These are phyloP conservation scores for Lactarius evosmus DNA, from an alignment of 768 basidiomycete species.

Conservation along the genomic window DNA sequence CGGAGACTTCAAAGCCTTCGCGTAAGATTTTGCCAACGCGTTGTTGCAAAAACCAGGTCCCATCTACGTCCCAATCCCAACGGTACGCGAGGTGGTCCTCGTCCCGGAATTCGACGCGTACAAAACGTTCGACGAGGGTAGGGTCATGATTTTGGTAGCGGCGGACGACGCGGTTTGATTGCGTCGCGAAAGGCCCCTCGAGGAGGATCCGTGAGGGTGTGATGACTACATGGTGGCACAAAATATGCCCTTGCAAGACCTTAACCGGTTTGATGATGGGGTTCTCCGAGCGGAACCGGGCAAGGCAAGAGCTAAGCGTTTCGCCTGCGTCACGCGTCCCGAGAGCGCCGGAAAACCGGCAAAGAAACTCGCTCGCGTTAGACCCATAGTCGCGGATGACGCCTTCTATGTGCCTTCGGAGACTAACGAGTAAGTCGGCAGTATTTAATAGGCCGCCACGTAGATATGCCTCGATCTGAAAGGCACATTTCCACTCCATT, in stretches of 20 bases:
- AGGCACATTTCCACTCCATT: conserved; percentile 63
- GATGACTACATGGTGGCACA: conserved; percentile 70
- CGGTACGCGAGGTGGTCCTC: conserved; percentile 74
- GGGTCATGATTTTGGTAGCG: conserved; percentile 40
- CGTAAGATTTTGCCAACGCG: conserved; percentile 42
- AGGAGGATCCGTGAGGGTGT: conserved; percentile 70
- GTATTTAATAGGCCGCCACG: conserved; percentile 62
- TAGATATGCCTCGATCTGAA: conserved; percentile 71
- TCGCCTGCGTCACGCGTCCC: conserved; percentile 43
- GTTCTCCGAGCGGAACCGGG: conserved; percentile 35
- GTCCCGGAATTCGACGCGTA: conserved; percentile 82
- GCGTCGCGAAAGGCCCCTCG: conserved; percentile 71
- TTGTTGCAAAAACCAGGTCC: conserved; percentile 46
- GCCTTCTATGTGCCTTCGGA: conserved; percentile 44
- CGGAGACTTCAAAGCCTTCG: conserved; percentile 64
- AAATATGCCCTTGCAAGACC: conserved; percentile 45
- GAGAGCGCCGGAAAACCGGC: conserved; percentile 50
- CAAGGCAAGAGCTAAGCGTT: conserved; percentile 45
- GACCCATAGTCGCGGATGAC: conserved; percentile 37
- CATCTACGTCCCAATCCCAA: conserved; percentile 67
- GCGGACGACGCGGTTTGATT: conserved; percentile 80
- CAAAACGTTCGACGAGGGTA: conserved; percentile 61
- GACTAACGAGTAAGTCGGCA: conserved; percentile 44
- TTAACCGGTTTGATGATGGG: conserved; percentile 25
- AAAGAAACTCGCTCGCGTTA: conserved; percentile 48